Evolutionary conservation across 164 flowering plant species (phyloP).

Genomic region (Magnolia officinalis): DNA sequence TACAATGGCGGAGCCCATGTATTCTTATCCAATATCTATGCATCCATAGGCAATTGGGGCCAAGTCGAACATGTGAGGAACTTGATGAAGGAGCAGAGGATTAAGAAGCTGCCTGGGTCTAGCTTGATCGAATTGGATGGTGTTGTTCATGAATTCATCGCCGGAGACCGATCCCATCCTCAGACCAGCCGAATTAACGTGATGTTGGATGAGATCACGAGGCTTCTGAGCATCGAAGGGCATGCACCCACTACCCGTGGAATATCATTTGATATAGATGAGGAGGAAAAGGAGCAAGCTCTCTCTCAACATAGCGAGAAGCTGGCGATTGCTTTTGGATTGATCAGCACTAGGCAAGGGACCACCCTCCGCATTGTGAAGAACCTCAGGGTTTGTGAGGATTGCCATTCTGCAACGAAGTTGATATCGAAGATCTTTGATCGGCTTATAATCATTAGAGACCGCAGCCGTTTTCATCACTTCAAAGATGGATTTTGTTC

Average conservation of each 20-base stretch:
- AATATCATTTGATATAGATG: constrained; percentile 22
- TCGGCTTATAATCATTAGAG: constrained; percentile 25
- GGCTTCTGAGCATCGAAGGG: constrained; percentile 20
- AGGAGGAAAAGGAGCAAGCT: constrained; percentile 25
- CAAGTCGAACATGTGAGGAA: constrained; percentile 22
- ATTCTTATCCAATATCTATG: constrained; percentile 27
- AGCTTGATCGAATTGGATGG: constrained; percentile 28
- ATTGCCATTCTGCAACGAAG: constrained; percentile 29
- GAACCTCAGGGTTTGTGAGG: constrained; percentile 27
- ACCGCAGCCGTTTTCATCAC: constrained; percentile 28
- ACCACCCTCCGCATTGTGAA: constrained; percentile 21
- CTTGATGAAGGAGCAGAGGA: constrained; percentile 26
- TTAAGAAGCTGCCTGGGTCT: constrained; percentile 23
- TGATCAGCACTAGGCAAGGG: constrained; percentile 25
- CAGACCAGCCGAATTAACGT: constrained; percentile 14
- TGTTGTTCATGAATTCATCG: constrained; percentile 25
- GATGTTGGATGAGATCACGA: constrained; percentile 25
- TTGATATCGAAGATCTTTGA: constrained; percentile 25
- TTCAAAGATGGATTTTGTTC: constrained; percentile 29
- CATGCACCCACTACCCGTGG: constrained; percentile 18
- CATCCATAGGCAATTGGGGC: constrained; percentile 21
- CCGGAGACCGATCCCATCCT: constrained; percentile 23
- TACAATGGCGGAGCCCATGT: constrained; percentile 29
- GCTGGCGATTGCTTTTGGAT: constrained; percentile 29
- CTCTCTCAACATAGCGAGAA: constrained; percentile 26